These are phyloP conservation scores for Saccharum spontaneum DNA, from an alignment of 176 grass and related monocot genomes.

Conservation along the genomic window DNA sequence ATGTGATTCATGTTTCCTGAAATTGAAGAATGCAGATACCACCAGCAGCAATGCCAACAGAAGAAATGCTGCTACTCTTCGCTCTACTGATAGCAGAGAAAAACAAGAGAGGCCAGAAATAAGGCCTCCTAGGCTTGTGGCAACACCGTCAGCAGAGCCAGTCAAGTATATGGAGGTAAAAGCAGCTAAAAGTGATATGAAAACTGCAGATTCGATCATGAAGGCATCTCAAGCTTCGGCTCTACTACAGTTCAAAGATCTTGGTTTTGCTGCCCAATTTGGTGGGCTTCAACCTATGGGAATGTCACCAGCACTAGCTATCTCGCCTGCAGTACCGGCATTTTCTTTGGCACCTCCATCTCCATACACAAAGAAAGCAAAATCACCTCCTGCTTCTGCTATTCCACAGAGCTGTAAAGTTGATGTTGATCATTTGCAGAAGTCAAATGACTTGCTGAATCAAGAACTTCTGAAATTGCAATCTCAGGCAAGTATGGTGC, in stretches of 20 bases:
- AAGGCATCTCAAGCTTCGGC: slow-evolving; percentile 60
- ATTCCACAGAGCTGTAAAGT: slow-evolving; percentile 45
- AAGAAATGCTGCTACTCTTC: slow-evolving; percentile 66
- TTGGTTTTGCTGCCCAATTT: slow-evolving; percentile 53
- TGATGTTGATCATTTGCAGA: slow-evolving; percentile 52
- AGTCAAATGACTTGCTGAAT: slow-evolving; percentile 60
- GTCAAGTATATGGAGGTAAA: slow-evolving; percentile 51
- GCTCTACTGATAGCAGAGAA: slow-evolving; percentile 66
- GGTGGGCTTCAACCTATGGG: slow-evolving; percentile 67
- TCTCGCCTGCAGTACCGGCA: slow-evolving; percentile 24
- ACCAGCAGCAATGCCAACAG: slow-evolving; percentile 37
- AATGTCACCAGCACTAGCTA: slow-evolving; percentile 42
- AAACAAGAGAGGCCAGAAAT: slow-evolving; percentile 60
- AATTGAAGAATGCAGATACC: slow-evolving; percentile 74
- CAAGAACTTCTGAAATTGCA: slow-evolving; percentile 64
- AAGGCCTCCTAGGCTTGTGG: slow-evolving; percentile 47
- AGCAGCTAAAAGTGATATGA: slow-evolving; percentile 51
- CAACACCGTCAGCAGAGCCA: slow-evolving; percentile 36
- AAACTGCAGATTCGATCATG: slow-evolving; percentile 38
- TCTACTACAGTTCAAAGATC: slow-evolving; percentile 49
- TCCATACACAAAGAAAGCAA: slow-evolving; percentile 57
- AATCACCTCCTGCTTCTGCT: slow-evolving; percentile 36
- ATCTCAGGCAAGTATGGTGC: slow-evolving; percentile 40
- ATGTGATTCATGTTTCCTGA: slow-evolving; percentile 91
- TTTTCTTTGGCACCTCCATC: slow-evolving; percentile 43